Base-by-base conservation (phyloP, 306 rosid species). In the Glycyrrhiza uralensis region DNA sequence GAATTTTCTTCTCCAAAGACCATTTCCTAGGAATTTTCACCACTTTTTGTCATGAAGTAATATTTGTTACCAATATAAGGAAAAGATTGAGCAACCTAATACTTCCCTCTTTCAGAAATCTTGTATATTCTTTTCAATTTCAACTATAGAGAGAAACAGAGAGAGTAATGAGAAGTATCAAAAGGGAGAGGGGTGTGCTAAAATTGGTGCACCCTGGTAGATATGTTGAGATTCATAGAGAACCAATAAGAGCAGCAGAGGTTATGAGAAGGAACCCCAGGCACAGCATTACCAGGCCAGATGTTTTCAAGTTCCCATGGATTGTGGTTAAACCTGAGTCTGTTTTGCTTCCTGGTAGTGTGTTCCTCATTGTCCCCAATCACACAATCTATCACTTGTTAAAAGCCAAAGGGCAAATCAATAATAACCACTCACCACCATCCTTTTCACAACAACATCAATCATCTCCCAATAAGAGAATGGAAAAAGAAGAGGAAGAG, bases 261-360 rank as follows among this genome's bases (percentile, higher is more conserved):
- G 76, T 92, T 3, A 58, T 92, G 75, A 70, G 51, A 23, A 86
- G 65, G 58, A 82, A 87, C 66, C 97, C 93, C 0, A 84, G 91
- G 44, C 91, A 87, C 82, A 66, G 80, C 73, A 56, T 92, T 44
- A 85, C 93, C 50, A 79, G 90, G 9, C 85, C 96, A 3, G 96
- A 89, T 63, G 75, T 92, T 5, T 89, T 92, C 45, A 71, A 83
- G 69, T 75, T 19, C 14, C 93, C 97, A 6, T 89, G 91, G 93
- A 81, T 92, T 78, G 90, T 87, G 57, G 80, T 92, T 2, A 92
- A 84, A 35, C 82, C 89, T 2, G 93, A 84, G 11, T 83, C 92
- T 12, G 10, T 85, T 81, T 75, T 89, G 63, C 66, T 77, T 20
- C 85, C 85, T 5, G 92, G 97, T 20, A 70, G 63, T 67, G 92